Base-by-base conservation (phyloP, 1,139 yeast genomes). In the Yamadazyma songkhlaensis region DNA sequence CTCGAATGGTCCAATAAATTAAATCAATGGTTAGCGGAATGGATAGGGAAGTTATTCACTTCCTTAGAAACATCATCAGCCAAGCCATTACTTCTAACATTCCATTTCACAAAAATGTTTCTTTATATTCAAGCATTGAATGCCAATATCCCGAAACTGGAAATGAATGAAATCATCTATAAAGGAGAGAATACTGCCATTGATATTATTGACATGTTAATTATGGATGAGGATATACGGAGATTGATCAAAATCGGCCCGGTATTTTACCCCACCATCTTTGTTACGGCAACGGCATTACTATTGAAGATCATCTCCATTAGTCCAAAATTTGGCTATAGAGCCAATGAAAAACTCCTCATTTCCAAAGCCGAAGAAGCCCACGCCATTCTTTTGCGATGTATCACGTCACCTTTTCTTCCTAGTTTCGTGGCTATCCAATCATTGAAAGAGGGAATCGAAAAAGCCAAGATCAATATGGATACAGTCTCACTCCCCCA, bases 21-120 rank as follows among this genome's bases (percentile, higher is more conserved):
- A 12, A 38, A 40, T 30, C 26, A 17, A 31, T 40, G 43, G 43
- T 32, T 40, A 10, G 41, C 41, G 10, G 43, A 37, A 15, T 40
- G 43, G 43, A 35, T 40, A 7, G 41, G 41, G 8, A 34, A 32
- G 30, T 31, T 40, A 13, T 32, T 36, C 9, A 40, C 37, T 10
- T 35, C 39, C 25, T 34, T 40, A 25, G 43, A 35, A 12, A 21
- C 28, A 8, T 37, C 41, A 9, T 37, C 43, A 7, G 24, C 34
- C 4, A 40, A 40, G 25, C 41, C 43, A 2, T 25, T 38, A 15
- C 14, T 40, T 8, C 26, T 40, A 15, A 38, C 37, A 5, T 40
- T 37, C 29, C 36, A 40, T 27, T 40, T 40, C 31, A 35, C 43
- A 2, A 40, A 40, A 12, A 28, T 40, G 8, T 40, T 33, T 26